phyloP scores from a whole-genome alignment of 257 asterid genomes.

The Fraxinus americana region DNA sequence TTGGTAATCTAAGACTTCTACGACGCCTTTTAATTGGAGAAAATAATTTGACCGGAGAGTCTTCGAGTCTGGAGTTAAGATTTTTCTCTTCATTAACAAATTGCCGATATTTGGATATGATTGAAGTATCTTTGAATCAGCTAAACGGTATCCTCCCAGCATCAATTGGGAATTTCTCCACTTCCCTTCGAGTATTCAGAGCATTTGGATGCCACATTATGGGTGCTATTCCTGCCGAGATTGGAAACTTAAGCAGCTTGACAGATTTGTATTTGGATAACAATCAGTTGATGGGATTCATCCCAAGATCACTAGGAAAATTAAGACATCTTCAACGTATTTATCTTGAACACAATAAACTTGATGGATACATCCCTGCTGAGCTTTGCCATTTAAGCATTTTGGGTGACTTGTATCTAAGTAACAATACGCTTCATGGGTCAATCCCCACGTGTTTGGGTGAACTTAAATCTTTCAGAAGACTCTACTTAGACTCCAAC shows the following conservation, averaged over 20 bases:
- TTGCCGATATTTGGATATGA: conserved; percentile 23
- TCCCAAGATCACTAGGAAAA: conserved; percentile 48
- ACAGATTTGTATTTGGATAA: conserved; percentile 33
- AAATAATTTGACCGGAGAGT: conserved; percentile 47
- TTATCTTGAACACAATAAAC: conserved; percentile 49
- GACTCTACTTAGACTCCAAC: conserved; percentile 47
- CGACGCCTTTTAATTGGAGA: conserved; percentile 23
- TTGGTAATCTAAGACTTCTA: conserved; percentile 40
- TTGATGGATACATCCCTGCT: conserved; percentile 47
- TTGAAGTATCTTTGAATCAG: conserved; percentile 44
- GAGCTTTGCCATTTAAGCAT: conserved; percentile 43
- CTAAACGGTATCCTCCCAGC: conserved; percentile 51
- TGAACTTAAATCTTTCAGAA: conserved; percentile 41
- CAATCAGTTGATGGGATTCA: conserved; percentile 44
- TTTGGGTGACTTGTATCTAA: conserved; percentile 48
- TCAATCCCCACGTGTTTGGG: conserved; percentile 60
- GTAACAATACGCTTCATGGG: conserved; percentile 45
- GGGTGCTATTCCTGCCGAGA: conserved; percentile 51
- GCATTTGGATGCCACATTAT: conserved; percentile 38
- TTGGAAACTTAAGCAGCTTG: conserved; percentile 49
- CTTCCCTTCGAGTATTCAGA: conserved; percentile 27
- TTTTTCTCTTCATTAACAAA: conserved; percentile 48
- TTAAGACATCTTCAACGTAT: conserved; percentile 34
- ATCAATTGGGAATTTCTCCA: conserved; percentile 52
- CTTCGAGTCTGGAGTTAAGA: conserved; percentile 9